phyloP scores from a whole-genome alignment of 208 protist species.

The Acanthamoeba healyi region DNA sequence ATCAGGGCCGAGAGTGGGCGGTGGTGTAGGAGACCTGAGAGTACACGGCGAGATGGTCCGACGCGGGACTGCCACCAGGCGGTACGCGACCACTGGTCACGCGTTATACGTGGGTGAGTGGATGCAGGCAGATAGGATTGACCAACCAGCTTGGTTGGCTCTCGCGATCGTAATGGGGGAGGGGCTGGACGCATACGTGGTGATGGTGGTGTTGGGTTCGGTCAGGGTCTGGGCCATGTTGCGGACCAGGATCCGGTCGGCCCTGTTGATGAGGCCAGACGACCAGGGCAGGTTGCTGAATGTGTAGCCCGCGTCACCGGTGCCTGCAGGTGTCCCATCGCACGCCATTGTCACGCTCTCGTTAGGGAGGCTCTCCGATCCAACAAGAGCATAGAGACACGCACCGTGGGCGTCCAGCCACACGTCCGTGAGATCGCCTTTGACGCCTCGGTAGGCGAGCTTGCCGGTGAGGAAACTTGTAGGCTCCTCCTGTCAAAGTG shows the following conservation, averaged over 20 bases:
- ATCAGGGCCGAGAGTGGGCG: background rate
- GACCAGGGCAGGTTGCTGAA: constrained; percentile 70
- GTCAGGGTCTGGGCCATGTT: background rate
- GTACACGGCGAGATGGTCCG: background rate
- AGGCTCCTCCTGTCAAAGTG: constrained; percentile 6
- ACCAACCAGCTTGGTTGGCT: background rate
- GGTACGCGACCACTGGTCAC: constrained; percentile 4
- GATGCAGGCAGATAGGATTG: background rate
- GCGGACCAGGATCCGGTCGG: constrained; percentile 18
- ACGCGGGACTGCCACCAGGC: background rate
- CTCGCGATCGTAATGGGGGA: background rate
- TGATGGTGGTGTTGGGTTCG: constrained; percentile 5
- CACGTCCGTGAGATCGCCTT: constrained; percentile 12
- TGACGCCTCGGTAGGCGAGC: background rate
- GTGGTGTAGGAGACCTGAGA: background rate
- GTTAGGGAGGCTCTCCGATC: background rate
- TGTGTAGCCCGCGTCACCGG: constrained; percentile 12
- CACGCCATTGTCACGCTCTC: background rate
- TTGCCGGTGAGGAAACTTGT: constrained; percentile 58
- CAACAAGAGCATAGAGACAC: background rate
- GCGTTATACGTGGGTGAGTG: too few species aligned
- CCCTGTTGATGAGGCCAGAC: constrained; percentile 34
- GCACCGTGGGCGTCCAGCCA: constrained; percentile 3
- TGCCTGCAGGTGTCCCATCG: background rate
- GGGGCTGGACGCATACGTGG: background rate